Base-by-base conservation (phyloP, 768 basidiomycete species). In the Vararia minispora region DNA sequence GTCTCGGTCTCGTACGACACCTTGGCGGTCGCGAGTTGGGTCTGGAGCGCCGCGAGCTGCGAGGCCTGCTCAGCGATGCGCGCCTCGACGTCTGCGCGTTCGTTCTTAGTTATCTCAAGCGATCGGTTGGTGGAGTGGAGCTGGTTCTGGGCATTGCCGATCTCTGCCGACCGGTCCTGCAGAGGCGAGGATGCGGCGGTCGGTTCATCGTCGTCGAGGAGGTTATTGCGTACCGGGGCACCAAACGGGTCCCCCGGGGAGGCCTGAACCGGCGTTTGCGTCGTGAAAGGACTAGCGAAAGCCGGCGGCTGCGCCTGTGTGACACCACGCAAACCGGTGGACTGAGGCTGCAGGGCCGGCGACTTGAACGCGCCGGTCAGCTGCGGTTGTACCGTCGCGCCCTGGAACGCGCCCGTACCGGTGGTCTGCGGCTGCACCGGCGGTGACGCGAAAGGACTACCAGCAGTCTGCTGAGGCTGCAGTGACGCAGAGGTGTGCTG, bases 91-190 rank as follows among this genome's bases (percentile, higher is more conserved):
- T 69, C 60, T 27, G 59, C 64, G 28, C 87, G 78, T 41, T 89
- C 85, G 22, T 63, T 58, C 53, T 78, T 75, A 21, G 80, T 62
- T 2, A 69, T 66, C 26, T 79, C 70, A 9, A 92, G 58, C 18
- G 85, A 78, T 23, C 66, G 73, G 37, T 71, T 79, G 3, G 90
- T 94, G 10, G 83, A 87, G 48, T 72, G 69, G 31, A 95, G 64
- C 48, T 92, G 85, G 50, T 89, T 91, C 58, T 80, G 80, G 16
- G 76, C 59, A 52, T 95, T 92, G 6, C 87, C 89, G 39, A 97
- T 82, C 53, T 91, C 85, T 3, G 77, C 84, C 21, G 84, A 87
- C 42, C 73, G 72, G 48, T 90, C 80, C 4, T 80, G 75, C 5
- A 79, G 52, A 27, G 71, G 65, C 35, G 73, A 63, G 12, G 76